phyloP scores from a whole-genome alignment of 1,139 yeast species.

The Suhomyces yuchorum region DNA sequence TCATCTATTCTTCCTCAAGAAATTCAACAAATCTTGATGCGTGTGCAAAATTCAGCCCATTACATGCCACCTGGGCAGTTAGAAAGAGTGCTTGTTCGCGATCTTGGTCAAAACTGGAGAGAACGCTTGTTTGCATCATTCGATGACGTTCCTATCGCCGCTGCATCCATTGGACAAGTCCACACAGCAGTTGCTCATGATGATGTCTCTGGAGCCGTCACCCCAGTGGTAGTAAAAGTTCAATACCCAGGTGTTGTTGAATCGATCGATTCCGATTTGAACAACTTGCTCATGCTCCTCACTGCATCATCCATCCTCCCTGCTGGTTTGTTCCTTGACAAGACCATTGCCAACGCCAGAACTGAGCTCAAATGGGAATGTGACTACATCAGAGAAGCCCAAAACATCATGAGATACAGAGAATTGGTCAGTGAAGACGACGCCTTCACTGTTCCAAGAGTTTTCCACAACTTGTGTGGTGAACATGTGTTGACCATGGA shows the following conservation, averaged over 20 bases:
- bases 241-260: conserved; percentile 98
- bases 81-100: conserved; percentile 69
- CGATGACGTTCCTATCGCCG: conserved; percentile 91
- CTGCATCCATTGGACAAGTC: conserved; percentile 97
- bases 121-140: conserved; percentile 64
- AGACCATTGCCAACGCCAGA: conserved; percentile 90
- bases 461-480: conserved; percentile 75
- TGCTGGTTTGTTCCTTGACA: conserved; percentile 87
- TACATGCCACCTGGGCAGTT: conserved; percentile 95
- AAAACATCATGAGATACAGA: conserved; percentile 68
- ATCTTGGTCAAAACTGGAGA: conserved; percentile 83
- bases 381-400: conserved; percentile 90
- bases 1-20: conserved; percentile 81
- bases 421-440: conserved; percentile 65
- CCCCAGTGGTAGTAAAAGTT: conserved; percentile 91
- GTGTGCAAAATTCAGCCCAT: conserved; percentile 93
- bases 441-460: conserved; percentile 78
- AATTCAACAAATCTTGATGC: conserved; percentile 72
- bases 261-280: conserved; percentile 91
- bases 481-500: conserved; percentile 90
- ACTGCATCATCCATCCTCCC: conserved; percentile 89
- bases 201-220: conserved; percentile 45
- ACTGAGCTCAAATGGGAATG: conserved; percentile 97
- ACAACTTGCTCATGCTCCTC: conserved; percentile 74
- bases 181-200: conserved; percentile 63